Evolutionary conservation across 352 stramenopile genomes (phyloP), one percentile per base, ranked within the genome.

Genomic region (Phytophthora macrochlamydospora): DNA sequence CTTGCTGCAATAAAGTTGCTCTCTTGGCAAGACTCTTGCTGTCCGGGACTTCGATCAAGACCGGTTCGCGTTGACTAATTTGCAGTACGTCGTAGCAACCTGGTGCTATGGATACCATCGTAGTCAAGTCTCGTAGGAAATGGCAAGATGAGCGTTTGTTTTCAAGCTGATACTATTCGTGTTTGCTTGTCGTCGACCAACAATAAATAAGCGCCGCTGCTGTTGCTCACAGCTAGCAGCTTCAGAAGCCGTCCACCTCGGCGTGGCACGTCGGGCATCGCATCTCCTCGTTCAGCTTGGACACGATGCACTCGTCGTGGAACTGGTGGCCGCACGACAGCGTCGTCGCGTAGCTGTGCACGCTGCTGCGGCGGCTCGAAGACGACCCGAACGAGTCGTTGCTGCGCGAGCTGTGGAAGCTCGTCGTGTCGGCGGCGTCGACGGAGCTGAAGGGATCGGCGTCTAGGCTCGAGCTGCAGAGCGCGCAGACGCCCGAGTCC

Each of bases 231-330:
- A 24, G 18, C 18, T 24, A 24, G 18, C 18, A 24, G 18, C 43
- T 7, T 49, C 18, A 49, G 43, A 28, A 49, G 43, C 2, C 43
- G 43, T 49, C 43, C 5, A 49, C 43, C 43, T 49, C 13, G 8
- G 24, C 49, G 57, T 65, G 71, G 50, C 77, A 87, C 31, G 77
- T 68, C 7, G 77, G 79, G 49, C 79, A 89, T 4, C 32, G 49
- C 61, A 87, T 68, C 38, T 67, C 58, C 56, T 79, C 69, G 67
- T 89, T 89, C 35, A 89, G 70, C 61, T 76, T 75, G 38, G 62
- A 12, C 38, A 89, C 50, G 53, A 87, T 83, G 67, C 79, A 89
- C 64, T 89, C 79, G 48, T 89, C 76, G 65, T 89, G 79, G 69
- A 86, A 89, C 28, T 73, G 46, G 56, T 89, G 79, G 38, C 77